Conservation (phyloP, 2,329 filamentous ascomycete genomes). For the Paramyrothecium sp. region DNA sequence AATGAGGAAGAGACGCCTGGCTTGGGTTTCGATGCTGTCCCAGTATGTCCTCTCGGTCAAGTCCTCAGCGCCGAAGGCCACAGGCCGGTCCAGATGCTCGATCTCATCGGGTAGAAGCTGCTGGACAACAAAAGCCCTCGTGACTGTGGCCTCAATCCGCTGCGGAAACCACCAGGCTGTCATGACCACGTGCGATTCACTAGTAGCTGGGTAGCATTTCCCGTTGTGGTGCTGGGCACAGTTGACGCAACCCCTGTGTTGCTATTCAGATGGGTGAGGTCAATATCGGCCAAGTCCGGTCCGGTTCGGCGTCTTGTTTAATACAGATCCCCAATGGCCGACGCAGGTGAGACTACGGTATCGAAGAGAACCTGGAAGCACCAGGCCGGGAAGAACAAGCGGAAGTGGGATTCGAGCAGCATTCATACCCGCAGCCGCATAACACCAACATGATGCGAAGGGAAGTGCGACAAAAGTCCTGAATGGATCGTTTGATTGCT, state of each 20-base stretch:
- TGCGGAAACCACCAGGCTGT: slow-evolving; percentile 70
- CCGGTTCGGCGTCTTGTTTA: neutral
- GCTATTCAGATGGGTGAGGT: too few species aligned
- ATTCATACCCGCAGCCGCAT: neutral
- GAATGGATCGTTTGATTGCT: neutral
- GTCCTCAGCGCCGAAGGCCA: slow-evolving; percentile 64
- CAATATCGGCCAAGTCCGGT: neutral
- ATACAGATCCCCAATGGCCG: neutral
- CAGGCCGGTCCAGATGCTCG: slow-evolving; percentile 57
- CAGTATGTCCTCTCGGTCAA: slow-evolving; percentile 73
- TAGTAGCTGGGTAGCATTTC: neutral
- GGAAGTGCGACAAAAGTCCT: too few species aligned
- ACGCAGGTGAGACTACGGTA: neutral
- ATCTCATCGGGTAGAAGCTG: slow-evolving; percentile 64
- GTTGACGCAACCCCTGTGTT: too few species aligned
- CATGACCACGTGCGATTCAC: slow-evolving; percentile 16
- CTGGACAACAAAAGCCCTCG: slow-evolving; percentile 63
- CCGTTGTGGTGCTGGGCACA: too few species aligned
- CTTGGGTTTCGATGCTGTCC: slow-evolving; percentile 72
- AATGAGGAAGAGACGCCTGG: slow-evolving; percentile 69
- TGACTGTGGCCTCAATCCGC: slow-evolving; percentile 68
- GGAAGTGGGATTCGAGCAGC: neutral
- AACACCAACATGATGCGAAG: neutral
- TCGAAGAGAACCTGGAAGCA: neutral
- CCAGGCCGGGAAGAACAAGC: neutral